Evolutionary conservation across 139 green algal species (phyloP).

Genomic region (Mesostigma viride): DNA sequence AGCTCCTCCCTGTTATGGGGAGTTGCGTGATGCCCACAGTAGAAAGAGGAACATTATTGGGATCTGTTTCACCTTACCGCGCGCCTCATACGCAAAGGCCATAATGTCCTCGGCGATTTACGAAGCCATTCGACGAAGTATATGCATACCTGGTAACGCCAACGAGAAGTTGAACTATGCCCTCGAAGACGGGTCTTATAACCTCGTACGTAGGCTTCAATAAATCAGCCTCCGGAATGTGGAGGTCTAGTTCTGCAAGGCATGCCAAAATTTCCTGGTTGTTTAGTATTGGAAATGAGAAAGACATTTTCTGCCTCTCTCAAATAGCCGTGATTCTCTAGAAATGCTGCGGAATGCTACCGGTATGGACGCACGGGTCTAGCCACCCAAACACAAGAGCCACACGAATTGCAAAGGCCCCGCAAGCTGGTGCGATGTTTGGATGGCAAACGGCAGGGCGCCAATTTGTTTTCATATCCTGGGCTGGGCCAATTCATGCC

Average conservation of each 20-base stretch:
- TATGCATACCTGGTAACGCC: conserved; percentile 42
- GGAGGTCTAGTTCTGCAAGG: conserved; percentile 69
- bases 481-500: no score
- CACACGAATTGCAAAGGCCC: no score
- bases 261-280: conserved; percentile 68
- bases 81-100: not conserved
- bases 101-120: not conserved
- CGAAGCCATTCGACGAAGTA: not conserved
- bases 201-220: conserved; percentile 66
- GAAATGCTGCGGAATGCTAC: no score
- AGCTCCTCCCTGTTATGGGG: conserved; percentile 63
- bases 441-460: no score
- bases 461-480: no score
- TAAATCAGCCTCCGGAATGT: conserved; percentile 47
- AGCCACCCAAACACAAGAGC: no score
- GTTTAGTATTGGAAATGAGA: conserved; percentile 60
- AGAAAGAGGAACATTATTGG: not conserved
- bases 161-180: conserved; percentile 49
- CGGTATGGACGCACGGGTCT: no score
- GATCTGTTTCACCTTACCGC: no score
- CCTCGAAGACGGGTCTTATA: conserved; percentile 61
- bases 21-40: not conserved
- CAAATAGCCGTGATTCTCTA: no score
- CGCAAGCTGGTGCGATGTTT: no score
- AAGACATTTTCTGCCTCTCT: conserved; percentile 56